Evolutionary conservation across 306 rosid species (phyloP).

Genomic region (Castanospermum australe): DNA sequence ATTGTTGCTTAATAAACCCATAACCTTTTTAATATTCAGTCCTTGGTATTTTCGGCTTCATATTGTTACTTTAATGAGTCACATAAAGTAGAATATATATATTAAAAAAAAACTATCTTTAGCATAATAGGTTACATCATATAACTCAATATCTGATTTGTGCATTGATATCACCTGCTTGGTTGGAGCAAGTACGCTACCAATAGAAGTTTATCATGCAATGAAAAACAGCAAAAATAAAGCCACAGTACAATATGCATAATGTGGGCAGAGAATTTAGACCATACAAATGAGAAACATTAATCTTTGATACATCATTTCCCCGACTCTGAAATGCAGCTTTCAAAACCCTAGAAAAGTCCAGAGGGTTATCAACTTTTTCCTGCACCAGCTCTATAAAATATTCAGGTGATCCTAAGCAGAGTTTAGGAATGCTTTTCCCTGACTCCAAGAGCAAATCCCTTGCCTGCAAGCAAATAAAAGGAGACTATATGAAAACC

Average conservation of each 20-base stretch:
- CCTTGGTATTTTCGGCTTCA: background rate
- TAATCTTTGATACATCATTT: conserved; percentile 51
- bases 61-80: background rate
- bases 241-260: background rate
- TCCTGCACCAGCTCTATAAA: conserved; percentile 64
- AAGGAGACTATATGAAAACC: conserved; percentile 30
- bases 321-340: conserved; percentile 66
- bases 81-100: background rate
- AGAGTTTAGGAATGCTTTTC: conserved; percentile 46
- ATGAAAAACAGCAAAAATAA: background rate
- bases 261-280: conserved; percentile 21
- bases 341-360: conserved; percentile 65
- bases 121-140: background rate
- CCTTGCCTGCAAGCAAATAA: conserved; percentile 51
- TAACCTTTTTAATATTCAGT: background rate
- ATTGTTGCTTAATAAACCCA: background rate
- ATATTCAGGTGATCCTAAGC: conserved; percentile 54
- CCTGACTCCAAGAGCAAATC: conserved; percentile 68
- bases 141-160: background rate
- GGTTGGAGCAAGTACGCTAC: background rate
- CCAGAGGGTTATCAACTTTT: conserved; percentile 77
- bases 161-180: background rate
- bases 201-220: conserved; percentile 10
- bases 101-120: background rate
- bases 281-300: conserved; percentile 82